Evolutionary conservation across 2,329 filamentous ascomycete species (phyloP).

Genomic region (Aspergillus ruber): DNA sequence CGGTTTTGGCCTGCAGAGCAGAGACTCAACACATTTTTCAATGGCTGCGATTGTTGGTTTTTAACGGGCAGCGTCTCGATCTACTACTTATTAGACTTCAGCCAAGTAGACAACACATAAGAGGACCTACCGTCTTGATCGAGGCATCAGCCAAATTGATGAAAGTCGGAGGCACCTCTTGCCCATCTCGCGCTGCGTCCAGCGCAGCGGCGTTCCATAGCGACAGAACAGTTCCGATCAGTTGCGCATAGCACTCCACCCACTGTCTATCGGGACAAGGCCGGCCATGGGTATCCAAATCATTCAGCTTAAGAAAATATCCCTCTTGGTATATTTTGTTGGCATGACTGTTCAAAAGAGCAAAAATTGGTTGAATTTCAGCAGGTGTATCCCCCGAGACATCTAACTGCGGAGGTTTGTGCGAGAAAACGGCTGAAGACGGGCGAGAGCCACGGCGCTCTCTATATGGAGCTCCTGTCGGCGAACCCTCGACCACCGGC

Average conservation of each 20-base stretch:
- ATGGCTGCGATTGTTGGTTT: slow-evolving; percentile 65
- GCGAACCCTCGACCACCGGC: slow-evolving; percentile 30
- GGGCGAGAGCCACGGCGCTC: slow-evolving; percentile 59
- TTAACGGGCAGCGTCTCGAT: slow-evolving; percentile 85
- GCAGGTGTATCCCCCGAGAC: slow-evolving; percentile 78
- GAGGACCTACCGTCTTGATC: slow-evolving; percentile 77
- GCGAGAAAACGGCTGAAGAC: slow-evolving; percentile 77
- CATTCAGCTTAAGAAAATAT: slow-evolving; percentile 94
- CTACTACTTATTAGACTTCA: slow-evolving; percentile 43
- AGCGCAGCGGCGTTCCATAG: slow-evolving; percentile 92
- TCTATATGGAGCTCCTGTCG: slow-evolving; percentile 36
- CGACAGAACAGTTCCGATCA: slow-evolving; percentile 90
- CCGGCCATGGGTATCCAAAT: slow-evolving; percentile 82
- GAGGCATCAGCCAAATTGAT: slow-evolving; percentile 97
- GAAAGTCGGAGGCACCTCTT: slow-evolving; percentile 82
- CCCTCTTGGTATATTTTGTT: slow-evolving; percentile 98
- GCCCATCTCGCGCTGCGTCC: slow-evolving; percentile 77
- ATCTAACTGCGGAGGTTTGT: slow-evolving; percentile 81
- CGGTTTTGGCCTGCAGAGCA: slow-evolving; percentile 94
- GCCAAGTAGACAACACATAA: slow-evolving; percentile 1
- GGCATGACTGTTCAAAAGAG: slow-evolving; percentile 84
- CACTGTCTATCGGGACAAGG: slow-evolving; percentile 81
- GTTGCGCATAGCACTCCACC: slow-evolving; percentile 94
- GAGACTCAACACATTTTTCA: slow-evolving; percentile 92
- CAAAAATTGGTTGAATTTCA: slow-evolving; percentile 90